These are phyloP conservation scores for Neurospora sp. DNA, from an alignment of 495 filamentous ascomycete genomes.

Conservation along the genomic window DNA sequence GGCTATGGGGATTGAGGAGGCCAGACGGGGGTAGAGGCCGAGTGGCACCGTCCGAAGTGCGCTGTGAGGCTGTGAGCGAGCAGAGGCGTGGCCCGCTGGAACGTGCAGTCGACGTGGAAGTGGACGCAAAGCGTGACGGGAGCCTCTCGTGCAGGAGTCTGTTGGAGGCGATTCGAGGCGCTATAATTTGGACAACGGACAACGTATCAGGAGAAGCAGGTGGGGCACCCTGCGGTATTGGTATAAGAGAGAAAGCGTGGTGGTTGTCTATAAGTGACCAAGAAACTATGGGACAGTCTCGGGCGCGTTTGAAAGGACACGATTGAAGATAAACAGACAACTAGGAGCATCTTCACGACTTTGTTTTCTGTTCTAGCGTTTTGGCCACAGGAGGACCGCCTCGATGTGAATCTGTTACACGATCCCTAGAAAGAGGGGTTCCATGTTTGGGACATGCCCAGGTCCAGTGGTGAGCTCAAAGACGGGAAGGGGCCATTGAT, in stretches of 20 bases:
- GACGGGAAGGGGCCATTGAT: neutral
- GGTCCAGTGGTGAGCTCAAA: neutral
- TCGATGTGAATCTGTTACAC: neutral
- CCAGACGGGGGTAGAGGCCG: neutral
- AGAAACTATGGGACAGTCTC: neutral
- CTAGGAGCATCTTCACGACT: neutral
- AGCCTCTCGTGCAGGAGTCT: neutral
- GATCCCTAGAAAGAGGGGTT: neutral
- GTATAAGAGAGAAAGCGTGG: neutral
- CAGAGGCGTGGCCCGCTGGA: neutral
- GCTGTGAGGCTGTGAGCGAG: neutral
- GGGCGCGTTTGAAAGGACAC: neutral
- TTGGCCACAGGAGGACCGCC: neutral
- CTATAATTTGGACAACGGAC: neutral
- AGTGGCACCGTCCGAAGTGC: conserved; percentile 1
- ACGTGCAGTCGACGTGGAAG: neutral
- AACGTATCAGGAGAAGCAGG: neutral
- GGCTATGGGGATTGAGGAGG: neutral
- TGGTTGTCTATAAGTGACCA: neutral
- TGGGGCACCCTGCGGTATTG: neutral
- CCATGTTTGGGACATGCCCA: neutral
- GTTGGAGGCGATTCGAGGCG: neutral
- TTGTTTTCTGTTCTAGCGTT: neutral
- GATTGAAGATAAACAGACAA: neutral
- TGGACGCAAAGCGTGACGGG: neutral